Evolutionary conservation across 495 filamentous ascomycete genomes (phyloP).

Genomic region (Acidiella bohemica): DNA sequence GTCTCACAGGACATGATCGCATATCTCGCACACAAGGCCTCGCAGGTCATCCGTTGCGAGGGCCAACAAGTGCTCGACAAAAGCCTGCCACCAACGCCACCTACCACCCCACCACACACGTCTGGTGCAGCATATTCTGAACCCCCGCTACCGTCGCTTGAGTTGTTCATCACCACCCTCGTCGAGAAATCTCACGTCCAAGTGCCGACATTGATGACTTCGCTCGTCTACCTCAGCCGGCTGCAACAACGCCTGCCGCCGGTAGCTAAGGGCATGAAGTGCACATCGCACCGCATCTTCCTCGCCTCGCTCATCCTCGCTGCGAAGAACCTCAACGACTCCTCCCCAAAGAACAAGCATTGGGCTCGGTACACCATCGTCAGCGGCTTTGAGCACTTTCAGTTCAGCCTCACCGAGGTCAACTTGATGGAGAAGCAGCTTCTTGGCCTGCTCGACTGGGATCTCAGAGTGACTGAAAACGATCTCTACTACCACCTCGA

Average conservation of each 20-base stretch:
- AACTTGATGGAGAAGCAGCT: slow-evolving; percentile 99
- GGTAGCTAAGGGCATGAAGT: slow-evolving; percentile 92
- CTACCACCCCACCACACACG: slow-evolving; percentile 49
- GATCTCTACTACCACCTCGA: slow-evolving; percentile 83
- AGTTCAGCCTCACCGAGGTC: slow-evolving; percentile 87
- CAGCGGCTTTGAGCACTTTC: slow-evolving; percentile 63
- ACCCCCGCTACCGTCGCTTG: slow-evolving; percentile 57
- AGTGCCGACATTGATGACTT: slow-evolving; percentile 92
- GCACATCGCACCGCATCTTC: slow-evolving; percentile 86
- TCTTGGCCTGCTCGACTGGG: slow-evolving; percentile 86
- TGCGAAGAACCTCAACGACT: slow-evolving; percentile 73
- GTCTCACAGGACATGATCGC: slow-evolving; percentile 75
- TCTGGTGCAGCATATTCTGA: slow-evolving; percentile 27
- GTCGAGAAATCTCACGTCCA: slow-evolving; percentile 91
- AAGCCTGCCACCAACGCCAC: slow-evolving; percentile 54
- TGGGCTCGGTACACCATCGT: slow-evolving; percentile 85
- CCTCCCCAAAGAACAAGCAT: slow-evolving; percentile 99
- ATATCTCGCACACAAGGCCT: slow-evolving; percentile 70
- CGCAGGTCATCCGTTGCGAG: slow-evolving; percentile 85
- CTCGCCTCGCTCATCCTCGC: slow-evolving; percentile 66
- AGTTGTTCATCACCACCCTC: slow-evolving; percentile 80
- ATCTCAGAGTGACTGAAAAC: slow-evolving; percentile 65
- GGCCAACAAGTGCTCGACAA: slow-evolving; percentile 36
- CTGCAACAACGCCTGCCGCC: slow-evolving; percentile 73
- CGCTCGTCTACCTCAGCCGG: slow-evolving; percentile 80